Percentiles rank a stretch among this genome's conserved stretches.
Conservation (phyloP, 371 early-diverging fungal species). For the Mucor lusitanicus region DNA sequence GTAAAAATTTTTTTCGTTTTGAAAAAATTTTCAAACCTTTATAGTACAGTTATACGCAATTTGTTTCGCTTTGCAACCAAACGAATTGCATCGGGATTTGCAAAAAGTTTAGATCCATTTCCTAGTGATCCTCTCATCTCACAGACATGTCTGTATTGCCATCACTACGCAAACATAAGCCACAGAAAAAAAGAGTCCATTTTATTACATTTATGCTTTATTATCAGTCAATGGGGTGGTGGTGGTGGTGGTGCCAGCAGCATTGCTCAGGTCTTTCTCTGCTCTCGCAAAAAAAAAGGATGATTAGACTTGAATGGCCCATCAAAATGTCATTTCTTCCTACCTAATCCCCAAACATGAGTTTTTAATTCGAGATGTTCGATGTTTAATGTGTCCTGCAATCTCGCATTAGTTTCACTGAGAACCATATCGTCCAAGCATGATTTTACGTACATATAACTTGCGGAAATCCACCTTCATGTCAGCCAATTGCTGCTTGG, state of each 20-base stretch:
- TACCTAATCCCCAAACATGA: constrained; percentile 74
- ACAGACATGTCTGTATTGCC: background rate
- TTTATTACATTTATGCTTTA: too few relatives aligned
- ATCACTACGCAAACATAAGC: background rate
- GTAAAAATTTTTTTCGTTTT: constrained; percentile 10
- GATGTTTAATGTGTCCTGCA: constrained; percentile 66
- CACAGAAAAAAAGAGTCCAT: too few relatives aligned
- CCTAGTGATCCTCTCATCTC: background rate
- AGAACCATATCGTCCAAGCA: background rate
- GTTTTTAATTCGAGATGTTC: constrained; percentile 78
- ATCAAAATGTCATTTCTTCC: background rate
- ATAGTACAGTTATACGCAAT: constrained; percentile 12
- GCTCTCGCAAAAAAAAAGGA: too few relatives aligned
- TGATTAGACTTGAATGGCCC: background rate
- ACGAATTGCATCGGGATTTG: constrained; percentile 1
- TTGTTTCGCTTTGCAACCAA: constrained; percentile 6
- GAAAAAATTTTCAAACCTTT: constrained; percentile 13
- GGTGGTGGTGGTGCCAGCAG: too few relatives aligned
- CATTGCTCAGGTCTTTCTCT: constrained; percentile 17
- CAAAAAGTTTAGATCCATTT: background rate
- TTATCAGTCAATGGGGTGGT: too few relatives aligned
- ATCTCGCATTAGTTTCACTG: background rate
- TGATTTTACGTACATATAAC: constrained; percentile 52
- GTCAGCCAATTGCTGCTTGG: constrained; percentile 68
- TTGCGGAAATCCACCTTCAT: constrained; percentile 67